Evolutionary conservation across 768 basidiomycete species (phyloP).

Genomic region (Podaxis rugospora): DNA sequence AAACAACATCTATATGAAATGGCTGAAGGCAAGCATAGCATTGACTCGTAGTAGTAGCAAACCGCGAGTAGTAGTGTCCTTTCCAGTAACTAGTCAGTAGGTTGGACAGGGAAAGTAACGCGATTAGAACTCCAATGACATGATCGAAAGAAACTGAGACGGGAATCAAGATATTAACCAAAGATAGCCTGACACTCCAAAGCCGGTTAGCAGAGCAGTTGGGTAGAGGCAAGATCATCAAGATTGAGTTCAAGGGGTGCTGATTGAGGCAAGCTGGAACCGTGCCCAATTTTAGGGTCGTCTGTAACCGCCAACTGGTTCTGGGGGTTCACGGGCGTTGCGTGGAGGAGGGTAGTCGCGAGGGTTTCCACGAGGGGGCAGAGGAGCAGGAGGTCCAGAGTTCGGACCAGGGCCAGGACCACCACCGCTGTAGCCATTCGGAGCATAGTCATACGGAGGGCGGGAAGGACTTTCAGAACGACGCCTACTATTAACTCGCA

Average conservation of each 20-base stretch:
- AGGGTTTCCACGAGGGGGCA: constrained; percentile 13
- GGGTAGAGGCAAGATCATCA: constrained; percentile 3
- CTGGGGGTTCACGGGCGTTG: constrained; percentile 41
- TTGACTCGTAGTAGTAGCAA: constrained; percentile 2
- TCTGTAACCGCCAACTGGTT: constrained; percentile 36
- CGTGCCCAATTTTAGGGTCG: constrained; percentile 25
- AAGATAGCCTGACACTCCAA: background rate
- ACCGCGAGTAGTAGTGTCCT: constrained; percentile 2
- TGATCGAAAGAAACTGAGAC: constrained; percentile 8
- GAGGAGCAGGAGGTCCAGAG: constrained; percentile 9
- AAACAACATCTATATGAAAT: constrained; percentile 43
- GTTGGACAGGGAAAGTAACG: background rate
- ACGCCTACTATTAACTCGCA: constrained; percentile 55
- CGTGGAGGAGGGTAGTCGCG: constrained; percentile 48
- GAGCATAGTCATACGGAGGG: constrained; percentile 50
- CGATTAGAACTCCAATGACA: constrained; percentile 11
- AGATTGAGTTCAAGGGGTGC: background rate
- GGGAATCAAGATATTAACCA: background rate
- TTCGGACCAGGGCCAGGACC: constrained; percentile 7
- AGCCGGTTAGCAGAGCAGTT: constrained; percentile 4
- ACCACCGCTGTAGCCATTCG: constrained; percentile 42
- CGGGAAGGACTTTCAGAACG: constrained; percentile 68
- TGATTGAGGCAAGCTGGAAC: background rate
- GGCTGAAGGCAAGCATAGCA: constrained; percentile 22
- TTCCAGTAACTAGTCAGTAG: constrained; percentile 12